Evolutionary conservation across 352 stramenopile genomes (phyloP), one percentile per base, ranked within the genome.

Genomic region (Lagenidium sp.): DNA sequence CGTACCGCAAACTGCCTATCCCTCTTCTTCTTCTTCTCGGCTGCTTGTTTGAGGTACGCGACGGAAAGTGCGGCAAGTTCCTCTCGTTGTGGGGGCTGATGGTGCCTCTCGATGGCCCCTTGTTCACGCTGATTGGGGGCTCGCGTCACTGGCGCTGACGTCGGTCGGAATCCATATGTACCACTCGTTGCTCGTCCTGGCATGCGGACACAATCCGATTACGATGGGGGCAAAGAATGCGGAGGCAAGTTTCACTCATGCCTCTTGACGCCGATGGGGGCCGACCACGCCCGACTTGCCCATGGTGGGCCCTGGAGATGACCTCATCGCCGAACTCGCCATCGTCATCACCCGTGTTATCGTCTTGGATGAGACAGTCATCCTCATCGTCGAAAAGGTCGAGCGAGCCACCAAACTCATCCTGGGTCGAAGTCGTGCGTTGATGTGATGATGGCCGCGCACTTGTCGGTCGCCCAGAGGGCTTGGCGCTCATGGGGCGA

Each of bases 1-100:
- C n/a, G n/a, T n/a, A 85, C 74, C 4, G 75, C 75, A 60, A 87
- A 87, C 16, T 83, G 60, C 36, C 69, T 64, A 26, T 85, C 75
- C 8, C 65, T 59, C 10, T 70, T 47, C 50, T 85, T 87, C 39
- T 78, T 82, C 50, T 81, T 85, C 49, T 85, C 71, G 1, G 56
- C 59, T 25, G 75, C 67, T 20, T 56, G 47, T 8, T 68, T 70
- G 20, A 87, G 44, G 30, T 85, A 85, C 32, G 54, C 58, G 6
- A 82, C 54, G 8, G 75, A 87, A 11, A 82, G 67, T 12, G 69
- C 62, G 5, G 75, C 61, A 21, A 42, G 49, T 23, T 53, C 44
- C 4, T n/a, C n/a, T n/a, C n/a, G n/a, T n/a, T n/a, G n/a, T n/a
- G n/a, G n/a, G n/a, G n/a, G n/a, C n/a, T n/a, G n/a, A n/a, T n/a